These are phyloP conservation scores for Cardamine resedifolia DNA, from an alignment of 345 rosid species.

Conservation along the genomic window DNA sequence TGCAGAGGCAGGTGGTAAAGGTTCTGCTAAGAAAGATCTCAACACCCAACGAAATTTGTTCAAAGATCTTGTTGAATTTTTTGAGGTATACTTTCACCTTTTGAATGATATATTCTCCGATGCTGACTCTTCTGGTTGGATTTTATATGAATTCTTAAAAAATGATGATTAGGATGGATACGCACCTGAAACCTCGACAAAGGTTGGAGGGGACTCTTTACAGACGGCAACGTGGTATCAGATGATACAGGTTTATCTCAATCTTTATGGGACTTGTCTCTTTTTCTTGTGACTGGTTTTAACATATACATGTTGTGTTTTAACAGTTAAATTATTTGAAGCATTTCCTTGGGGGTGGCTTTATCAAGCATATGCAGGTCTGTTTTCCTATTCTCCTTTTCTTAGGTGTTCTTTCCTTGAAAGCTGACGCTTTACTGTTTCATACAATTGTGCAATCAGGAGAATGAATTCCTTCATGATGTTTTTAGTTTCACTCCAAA, in stretches of 20 bases:
- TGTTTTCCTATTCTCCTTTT: conserved; percentile 21
- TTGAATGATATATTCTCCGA: neutral
- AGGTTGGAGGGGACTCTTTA: conserved; percentile 69
- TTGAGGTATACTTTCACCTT: conserved; percentile 46
- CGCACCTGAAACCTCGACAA: conserved; percentile 61
- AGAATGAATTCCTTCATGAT: conserved; percentile 81
- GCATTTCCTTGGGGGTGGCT: conserved; percentile 90
- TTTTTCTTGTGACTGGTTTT: neutral
- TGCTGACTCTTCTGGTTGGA: neutral
- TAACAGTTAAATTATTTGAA: conserved; percentile 76
- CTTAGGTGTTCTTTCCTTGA: neutral
- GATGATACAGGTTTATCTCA: conserved; percentile 45
- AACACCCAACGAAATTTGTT: conserved; percentile 79
- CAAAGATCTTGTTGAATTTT: conserved; percentile 72
- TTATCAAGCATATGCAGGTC: conserved; percentile 95
- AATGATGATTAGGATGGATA: conserved; percentile 51
- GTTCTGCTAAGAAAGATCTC: conserved; percentile 90
- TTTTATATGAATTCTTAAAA: conserved; percentile 4
- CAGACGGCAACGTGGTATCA: conserved; percentile 70
- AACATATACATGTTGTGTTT: conserved; percentile 4
- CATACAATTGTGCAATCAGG: conserved; percentile 46
- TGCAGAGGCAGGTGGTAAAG: conserved; percentile 91
- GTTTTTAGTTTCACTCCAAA: conserved; percentile 74
- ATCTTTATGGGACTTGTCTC: neutral
- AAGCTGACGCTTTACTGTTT: conserved; percentile 6